Evolutionary conservation across 169 alveolate species (phyloP).

Genomic region (Plasmodium coatneyi): DNA sequence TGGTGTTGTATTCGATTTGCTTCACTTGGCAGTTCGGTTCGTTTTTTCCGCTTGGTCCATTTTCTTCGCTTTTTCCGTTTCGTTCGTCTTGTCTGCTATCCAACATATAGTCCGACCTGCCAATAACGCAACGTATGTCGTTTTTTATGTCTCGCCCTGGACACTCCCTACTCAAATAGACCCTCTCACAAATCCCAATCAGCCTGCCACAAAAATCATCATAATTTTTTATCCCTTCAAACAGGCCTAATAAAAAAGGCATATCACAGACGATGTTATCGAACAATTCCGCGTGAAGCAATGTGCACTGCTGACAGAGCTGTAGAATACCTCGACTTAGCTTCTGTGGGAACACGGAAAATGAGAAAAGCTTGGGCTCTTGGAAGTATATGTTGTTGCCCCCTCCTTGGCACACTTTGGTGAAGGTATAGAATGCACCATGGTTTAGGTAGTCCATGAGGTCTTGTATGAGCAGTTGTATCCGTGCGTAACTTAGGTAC

Average conservation of each 20-base stretch:
- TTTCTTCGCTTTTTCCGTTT: too few relatives aligned
- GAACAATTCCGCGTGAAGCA: slow-evolving; percentile 42
- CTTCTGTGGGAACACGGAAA: slow-evolving; percentile 36
- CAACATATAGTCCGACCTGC: slow-evolving; percentile 64
- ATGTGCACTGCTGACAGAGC: slow-evolving; percentile 35
- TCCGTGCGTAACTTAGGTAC: slow-evolving; percentile 41
- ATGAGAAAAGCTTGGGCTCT: slow-evolving; percentile 45
- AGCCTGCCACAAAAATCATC: slow-evolving; percentile 34
- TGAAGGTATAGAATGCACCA: slow-evolving; percentile 23
- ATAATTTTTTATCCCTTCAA: slow-evolving; percentile 11
- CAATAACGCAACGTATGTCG: slow-evolving; percentile 67
- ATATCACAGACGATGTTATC: slow-evolving; percentile 67
- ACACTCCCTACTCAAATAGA: neutral
- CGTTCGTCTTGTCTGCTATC: neutral
- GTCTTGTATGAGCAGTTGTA: slow-evolving; percentile 23
- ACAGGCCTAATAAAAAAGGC: slow-evolving; percentile 18
- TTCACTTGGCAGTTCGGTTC: neutral
- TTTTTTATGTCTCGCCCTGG: slow-evolving; percentile 28
- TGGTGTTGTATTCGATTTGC: slow-evolving; percentile 70
- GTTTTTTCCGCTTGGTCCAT: neutral
- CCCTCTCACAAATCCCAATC: slow-evolving; percentile 32
- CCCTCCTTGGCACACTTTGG: neutral
- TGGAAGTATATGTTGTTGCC: neutral
- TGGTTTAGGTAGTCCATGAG: slow-evolving; percentile 4
- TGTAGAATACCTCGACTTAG: neutral